A percentile compares a stretch with the other conserved stretches of the same genome.
Conservation (phyloP, 1,284 basidiomycete genomes). For the Leccinum olivaceoglutinosum region DNA sequence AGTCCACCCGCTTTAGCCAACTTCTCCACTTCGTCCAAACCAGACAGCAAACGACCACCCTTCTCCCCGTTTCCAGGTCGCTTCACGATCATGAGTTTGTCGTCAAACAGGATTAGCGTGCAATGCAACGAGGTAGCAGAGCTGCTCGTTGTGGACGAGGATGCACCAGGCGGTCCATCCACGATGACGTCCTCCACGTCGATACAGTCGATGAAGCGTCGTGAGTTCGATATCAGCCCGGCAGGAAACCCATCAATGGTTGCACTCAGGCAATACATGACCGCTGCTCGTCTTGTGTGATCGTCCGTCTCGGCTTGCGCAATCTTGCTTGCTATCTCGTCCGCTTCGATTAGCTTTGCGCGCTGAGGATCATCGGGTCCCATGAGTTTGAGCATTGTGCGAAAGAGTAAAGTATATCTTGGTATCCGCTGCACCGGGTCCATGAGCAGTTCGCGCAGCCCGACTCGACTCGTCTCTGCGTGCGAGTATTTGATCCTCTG, state of each 20-base stretch:
- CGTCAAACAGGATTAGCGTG: constrained; percentile 92
- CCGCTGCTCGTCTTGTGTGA: constrained; percentile 83
- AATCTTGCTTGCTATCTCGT: constrained; percentile 85
- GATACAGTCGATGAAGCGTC: constrained; percentile 88
- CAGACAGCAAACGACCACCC: constrained; percentile 70
- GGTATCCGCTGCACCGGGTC: constrained; percentile 99
- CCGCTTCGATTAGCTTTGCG: constrained; percentile 80
- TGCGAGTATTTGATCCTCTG: constrained; percentile 88
- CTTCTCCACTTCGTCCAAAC: constrained; percentile 81
- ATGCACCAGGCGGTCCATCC: constrained; percentile 42
- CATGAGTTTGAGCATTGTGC: constrained; percentile 88
- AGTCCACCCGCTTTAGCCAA: constrained; percentile 62
- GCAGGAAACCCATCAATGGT: constrained; percentile 91
- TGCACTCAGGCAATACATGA: constrained; percentile 82
- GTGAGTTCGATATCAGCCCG: constrained; percentile 78
- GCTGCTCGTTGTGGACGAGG: constrained; percentile 37
- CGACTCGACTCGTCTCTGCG: constrained; percentile 80
- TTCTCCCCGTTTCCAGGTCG: constrained; percentile 71
- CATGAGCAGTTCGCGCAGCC: constrained; percentile 92
- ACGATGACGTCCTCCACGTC: constrained; percentile 84
- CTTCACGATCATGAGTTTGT: constrained; percentile 90
- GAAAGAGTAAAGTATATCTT: constrained; percentile 90
- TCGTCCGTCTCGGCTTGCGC: constrained; percentile 92
- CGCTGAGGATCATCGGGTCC: constrained; percentile 71
- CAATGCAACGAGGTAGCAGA: constrained; percentile 61